Evolutionary conservation across 805 yeast species (phyloP), one percentile per base, ranked within the genome.

Genomic region (Torulaspora indica): DNA sequence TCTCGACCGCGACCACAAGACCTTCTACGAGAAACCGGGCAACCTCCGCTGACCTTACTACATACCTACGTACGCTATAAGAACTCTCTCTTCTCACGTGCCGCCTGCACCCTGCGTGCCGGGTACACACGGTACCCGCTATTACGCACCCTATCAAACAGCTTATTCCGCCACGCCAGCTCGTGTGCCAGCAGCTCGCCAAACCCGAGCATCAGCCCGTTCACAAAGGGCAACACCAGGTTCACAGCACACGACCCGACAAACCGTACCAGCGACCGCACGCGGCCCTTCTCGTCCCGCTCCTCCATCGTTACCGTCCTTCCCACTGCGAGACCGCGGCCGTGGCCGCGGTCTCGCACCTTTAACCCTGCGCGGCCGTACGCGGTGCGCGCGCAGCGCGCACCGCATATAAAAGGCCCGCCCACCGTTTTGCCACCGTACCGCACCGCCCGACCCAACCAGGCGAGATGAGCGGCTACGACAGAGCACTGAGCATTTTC

Each of bases 181-280:
- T 91, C 97, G 61, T 90, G 96, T 7, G 98, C 98, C 46, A 87
- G 70, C 15, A 91, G 81, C 69, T 91, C 98, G 1, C 98, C 98
- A 62, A 91, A 88, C 0, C 98, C 98, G 40, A 91, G 75, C 96
- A 90, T 90, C 66, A 91, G 71, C 7, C 98, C 98, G 57, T 91
- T 91, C 54, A 91, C 72, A 57, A 91, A 89, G 2, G 98, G 98
- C 36, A 91, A 67, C 1, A 89, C 60, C 53, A 91, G 66, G 55
- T 91, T 91, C 50, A 91, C 79, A 2, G 89, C 75, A 17, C 83
- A 67, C n/a, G 74, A 71, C 32, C 51, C 53, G 2, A 55, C 52
- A 33, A 53, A 53, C 8, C 53, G 1, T 20, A 12, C 22, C 34
- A 31, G 12, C 9, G 34, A 15, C 20, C 20, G 17, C 32, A 15